Evolutionary conservation across 202 grass and related monocot genomes (phyloP).

Genomic region (Panicum hallii): DNA sequence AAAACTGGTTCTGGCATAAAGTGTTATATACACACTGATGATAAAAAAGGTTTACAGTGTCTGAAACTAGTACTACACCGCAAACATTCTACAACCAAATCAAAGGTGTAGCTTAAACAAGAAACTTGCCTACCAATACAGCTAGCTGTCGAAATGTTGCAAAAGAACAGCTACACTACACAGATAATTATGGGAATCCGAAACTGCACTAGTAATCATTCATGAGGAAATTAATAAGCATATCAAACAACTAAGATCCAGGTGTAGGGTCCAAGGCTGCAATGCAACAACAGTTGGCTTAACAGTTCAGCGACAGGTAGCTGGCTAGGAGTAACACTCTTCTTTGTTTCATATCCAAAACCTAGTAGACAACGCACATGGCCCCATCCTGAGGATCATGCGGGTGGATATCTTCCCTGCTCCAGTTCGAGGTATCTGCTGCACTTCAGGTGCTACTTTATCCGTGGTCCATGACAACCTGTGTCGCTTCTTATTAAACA

Average conservation of each 20-base stretch:
- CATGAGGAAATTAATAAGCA: constrained; percentile 13
- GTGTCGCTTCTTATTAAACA: constrained; percentile 1
- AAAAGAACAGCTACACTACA: background rate
- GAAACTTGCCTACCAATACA: background rate
- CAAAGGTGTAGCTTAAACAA: background rate
- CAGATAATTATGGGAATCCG: background rate
- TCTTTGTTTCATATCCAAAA: background rate
- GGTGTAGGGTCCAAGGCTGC: background rate
- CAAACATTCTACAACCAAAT: background rate
- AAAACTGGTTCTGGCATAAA: background rate
- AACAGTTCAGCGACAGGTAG: constrained; percentile 12
- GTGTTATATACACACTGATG: constrained; percentile 8
- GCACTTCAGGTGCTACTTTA: constrained; percentile 45
- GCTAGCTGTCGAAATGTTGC: constrained; percentile 18
- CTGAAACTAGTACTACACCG: background rate
- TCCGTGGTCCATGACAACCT: constrained; percentile 35
- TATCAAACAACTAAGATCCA: constrained; percentile 17
- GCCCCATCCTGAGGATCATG: constrained; percentile 33
- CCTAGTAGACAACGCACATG: constrained; percentile 31
- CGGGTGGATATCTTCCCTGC: constrained; percentile 20
- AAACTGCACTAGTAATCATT: background rate
- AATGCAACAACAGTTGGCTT: background rate
- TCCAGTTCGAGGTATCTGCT: constrained; percentile 11
- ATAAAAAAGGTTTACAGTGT: background rate
- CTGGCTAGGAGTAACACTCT: background rate